Conservation (phyloP, 192 early-diverging fungal genomes). For the Backusella luteola region DNA sequence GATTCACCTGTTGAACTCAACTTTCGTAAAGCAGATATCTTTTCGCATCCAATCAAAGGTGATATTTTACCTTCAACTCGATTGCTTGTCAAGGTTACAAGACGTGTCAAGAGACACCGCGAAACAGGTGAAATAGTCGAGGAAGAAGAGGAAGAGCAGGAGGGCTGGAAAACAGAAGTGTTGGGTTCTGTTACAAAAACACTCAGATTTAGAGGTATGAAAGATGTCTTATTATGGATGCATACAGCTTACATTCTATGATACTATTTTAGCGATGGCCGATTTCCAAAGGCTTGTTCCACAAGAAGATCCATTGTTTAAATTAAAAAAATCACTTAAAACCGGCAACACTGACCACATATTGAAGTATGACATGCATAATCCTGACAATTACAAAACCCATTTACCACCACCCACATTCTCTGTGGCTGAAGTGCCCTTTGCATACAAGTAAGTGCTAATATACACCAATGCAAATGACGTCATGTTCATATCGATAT, state of each 20-base stretch:
- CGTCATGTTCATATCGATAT: too few relatives aligned
- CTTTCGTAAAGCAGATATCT: conserved; percentile 55
- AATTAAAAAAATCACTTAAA: conserved; percentile 45
- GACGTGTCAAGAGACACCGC: conserved; percentile 24
- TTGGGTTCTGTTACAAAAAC: conserved; percentile 56
- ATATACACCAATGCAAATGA: not conserved
- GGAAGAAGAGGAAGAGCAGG: conserved; percentile 17
- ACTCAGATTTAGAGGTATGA: conserved; percentile 60
- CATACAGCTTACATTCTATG: too few relatives aligned
- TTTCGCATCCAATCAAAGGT: conserved; percentile 65
- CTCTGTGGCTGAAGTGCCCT: conserved; percentile 48
- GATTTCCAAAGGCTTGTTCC: conserved; percentile 61
- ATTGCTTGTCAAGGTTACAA: conserved; percentile 60
- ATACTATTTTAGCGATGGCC: conserved; percentile 20
- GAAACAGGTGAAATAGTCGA: not conserved
- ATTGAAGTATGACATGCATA: conserved; percentile 31
- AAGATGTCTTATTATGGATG: not conserved
- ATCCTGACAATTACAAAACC: conserved; percentile 33
- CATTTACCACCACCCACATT: conserved; percentile 62
- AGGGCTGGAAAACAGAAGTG: conserved; percentile 43
- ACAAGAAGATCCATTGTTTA: conserved; percentile 40
- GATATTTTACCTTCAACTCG: conserved; percentile 55
- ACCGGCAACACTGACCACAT: conserved; percentile 46
- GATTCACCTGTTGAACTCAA: conserved; percentile 49
- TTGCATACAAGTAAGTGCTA: conserved; percentile 48